Evolutionary conservation across 1,284 basidiomycete species (phyloP), one percentile per base, ranked within the genome.

Genomic region (Clitocybe nebularis): DNA sequence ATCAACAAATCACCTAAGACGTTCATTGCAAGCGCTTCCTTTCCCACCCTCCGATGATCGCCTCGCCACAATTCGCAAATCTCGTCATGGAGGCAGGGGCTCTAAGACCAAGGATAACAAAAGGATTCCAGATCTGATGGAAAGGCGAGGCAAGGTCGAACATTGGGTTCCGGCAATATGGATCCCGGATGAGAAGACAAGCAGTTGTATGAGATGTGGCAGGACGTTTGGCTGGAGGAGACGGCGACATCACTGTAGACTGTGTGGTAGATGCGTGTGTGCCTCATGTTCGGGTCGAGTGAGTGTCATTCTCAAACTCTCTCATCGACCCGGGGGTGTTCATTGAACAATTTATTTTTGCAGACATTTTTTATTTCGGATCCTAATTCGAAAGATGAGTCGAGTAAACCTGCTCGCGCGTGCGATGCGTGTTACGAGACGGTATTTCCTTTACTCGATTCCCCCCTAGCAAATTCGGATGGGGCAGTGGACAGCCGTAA

Each of bases 161-260:
- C 85, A 90, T 62, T 95, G 93, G 68, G 81, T 90, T 1, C 91
- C 93, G 3, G 88, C 93, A 0, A 80, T 95, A 7, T 96, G 93
- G 93, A 84, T 94, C 11, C 91, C 93, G 0, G 92, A 96, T 58
- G 79, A 79, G 44, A 85, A 79, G 56, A 84, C 88, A 5, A 76
- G 79, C 47, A 74, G 74, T 32, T 96, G 93, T 61, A 90, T 90
- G 87, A 73, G 86, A 9, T 96, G 93, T 58, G 78, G 78, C 8
- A 69, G 77, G 39, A 54, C 72, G 16, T 96, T 96, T 63, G 84
- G 86, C 4, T 82, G 92, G 72, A 77, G 88, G 60, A 72, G 89
- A 47, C 67, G 93, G 51, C 74, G 89, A 53, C 93, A 96, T 60
- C 93, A 96, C 59, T 96, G 93, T 62, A 69, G 93, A 42, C 66